Percentiles rank a stretch among this genome's conserved stretches.
phyloP scores from a whole-genome alignment of 2,329 filamentous ascomycete genomes.

The Knufia petricola region DNA sequence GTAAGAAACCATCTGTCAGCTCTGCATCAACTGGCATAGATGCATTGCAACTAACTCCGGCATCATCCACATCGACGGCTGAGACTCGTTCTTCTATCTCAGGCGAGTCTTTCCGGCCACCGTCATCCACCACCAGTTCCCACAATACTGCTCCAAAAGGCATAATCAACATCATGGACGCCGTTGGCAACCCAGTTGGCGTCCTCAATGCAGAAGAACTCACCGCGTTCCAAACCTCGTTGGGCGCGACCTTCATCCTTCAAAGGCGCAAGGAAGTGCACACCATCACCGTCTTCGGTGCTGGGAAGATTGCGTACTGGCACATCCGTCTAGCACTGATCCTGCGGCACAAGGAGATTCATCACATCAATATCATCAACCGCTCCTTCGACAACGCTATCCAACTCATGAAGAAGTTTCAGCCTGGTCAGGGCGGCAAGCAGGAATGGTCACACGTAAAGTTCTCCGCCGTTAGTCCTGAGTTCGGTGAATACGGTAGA shows the following conservation, averaged over 20 bases:
- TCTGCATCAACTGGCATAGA: conserved; percentile 30
- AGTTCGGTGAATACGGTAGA: conserved; percentile 59
- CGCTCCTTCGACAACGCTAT: conserved; percentile 43
- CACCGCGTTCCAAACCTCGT: conserved; percentile 59
- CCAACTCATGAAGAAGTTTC: conserved; percentile 44
- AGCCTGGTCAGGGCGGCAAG: conserved; percentile 36
- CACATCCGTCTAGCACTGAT: conserved; percentile 77
- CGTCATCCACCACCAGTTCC: conserved; percentile 26
- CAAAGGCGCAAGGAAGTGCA: conserved; percentile 60
- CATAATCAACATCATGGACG: conserved; percentile 51
- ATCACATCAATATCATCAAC: conserved; percentile 75
- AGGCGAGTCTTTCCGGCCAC: conserved; percentile 20
- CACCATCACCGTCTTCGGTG: conserved; percentile 74
- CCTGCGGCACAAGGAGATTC: conserved; percentile 55
- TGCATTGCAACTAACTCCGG: conserved; percentile 30
- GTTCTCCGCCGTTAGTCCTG: conserved; percentile 60
- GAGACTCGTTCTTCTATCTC: conserved; percentile 22
- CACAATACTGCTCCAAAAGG: conserved; percentile 44
- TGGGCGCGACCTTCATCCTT: conserved; percentile 51
- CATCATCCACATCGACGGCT: conserved; percentile 20
- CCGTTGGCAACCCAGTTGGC: conserved; percentile 48
- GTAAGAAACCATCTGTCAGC: conserved; percentile 25
- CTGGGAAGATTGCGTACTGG: conserved; percentile 88
- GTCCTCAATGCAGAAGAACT: conserved; percentile 59
- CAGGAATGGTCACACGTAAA: conserved; percentile 54